Evolutionary conservation across 805 yeast species (phyloP).

Genomic region (Barnettozyma salicaria): DNA sequence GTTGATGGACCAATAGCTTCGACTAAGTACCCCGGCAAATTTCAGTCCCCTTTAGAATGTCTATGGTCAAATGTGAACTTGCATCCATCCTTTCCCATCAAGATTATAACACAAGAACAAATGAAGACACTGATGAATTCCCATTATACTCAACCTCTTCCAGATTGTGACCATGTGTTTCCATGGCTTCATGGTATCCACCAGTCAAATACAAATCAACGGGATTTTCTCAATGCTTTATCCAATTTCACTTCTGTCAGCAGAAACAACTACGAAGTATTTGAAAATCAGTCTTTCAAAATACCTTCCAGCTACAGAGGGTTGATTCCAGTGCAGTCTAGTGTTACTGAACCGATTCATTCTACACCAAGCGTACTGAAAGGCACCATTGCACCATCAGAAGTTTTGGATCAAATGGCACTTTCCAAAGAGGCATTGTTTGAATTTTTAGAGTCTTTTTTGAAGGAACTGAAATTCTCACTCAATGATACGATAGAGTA

Average conservation of each 20-base stretch:
- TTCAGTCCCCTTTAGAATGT: conserved; percentile 19
- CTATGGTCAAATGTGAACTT: conserved; percentile 16
- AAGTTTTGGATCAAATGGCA: conserved; percentile 46
- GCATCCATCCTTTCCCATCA: conserved; percentile 17
- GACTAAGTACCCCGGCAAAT: conserved; percentile 4
- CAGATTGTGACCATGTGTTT: conserved; percentile 63
- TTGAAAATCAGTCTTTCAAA: conserved; percentile 16
- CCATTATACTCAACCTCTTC: conserved; percentile 36
- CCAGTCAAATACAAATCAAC: conserved; percentile 23
- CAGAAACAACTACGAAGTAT: conserved; percentile 19
- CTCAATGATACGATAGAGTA: conserved; percentile 8
- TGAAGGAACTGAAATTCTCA: too few species aligned
- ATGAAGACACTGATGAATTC: conserved; percentile 16
- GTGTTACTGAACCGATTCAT: conserved; percentile 27
- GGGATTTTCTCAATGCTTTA: conserved; percentile 19
- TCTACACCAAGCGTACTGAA: conserved; percentile 41
- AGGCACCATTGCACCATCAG: conserved; percentile 49
- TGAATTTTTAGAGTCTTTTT: conserved; percentile 15
- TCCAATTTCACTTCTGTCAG: conserved; percentile 20
- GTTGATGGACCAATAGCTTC: neutral
- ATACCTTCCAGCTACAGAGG: conserved; percentile 21
- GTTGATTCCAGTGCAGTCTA: conserved; percentile 24
- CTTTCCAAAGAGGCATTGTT: conserved; percentile 34
- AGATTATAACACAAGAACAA: conserved; percentile 17
- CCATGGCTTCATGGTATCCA: conserved; percentile 83